phyloP scores from a whole-genome alignment of 2,329 filamentous ascomycete genomes.

The Pleoardoris graminearum region DNA sequence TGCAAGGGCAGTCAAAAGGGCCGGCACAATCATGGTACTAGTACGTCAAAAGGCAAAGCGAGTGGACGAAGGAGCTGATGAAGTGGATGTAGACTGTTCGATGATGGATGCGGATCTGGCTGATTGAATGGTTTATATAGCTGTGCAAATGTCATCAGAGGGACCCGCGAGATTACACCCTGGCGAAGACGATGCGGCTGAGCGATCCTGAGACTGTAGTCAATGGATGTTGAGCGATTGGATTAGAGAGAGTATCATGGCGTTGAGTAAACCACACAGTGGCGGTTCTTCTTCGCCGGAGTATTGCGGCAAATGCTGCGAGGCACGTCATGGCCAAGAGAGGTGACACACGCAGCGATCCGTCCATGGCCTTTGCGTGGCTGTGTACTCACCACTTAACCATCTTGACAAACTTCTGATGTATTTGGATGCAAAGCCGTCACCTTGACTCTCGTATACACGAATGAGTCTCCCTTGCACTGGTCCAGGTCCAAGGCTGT shows the following conservation, averaged over 20 bases:
- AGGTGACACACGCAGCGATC: neutral
- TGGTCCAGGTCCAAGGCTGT: constrained; percentile 1
- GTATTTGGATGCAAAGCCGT: neutral
- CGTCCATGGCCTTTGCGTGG: neutral
- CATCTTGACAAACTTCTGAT: neutral
- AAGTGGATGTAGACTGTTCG: constrained; percentile 26
- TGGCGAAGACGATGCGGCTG: neutral
- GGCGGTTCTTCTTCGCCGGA: neutral
- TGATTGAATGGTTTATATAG: neutral
- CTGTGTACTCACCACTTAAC: neutral
- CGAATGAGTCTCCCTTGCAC: neutral
- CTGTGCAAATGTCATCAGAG: neutral
- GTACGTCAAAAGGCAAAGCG: constrained; percentile 4
- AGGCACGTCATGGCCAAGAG: neutral
- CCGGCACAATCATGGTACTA: constrained; percentile 22
- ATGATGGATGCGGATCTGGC: constrained; percentile 8
- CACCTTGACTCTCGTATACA: constrained; percentile 2
- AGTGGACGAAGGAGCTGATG: constrained; percentile 16
- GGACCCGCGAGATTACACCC: constrained; percentile 11
- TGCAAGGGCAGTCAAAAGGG: constrained; percentile 23
- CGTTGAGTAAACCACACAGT: neutral
- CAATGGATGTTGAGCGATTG: neutral
- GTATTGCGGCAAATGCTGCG: neutral
- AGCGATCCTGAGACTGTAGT: constrained; percentile 5
- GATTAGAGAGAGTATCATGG: neutral